Evolutionary conservation across 257 asterid genomes (phyloP).

Genomic region (Verbena officinalis): DNA sequence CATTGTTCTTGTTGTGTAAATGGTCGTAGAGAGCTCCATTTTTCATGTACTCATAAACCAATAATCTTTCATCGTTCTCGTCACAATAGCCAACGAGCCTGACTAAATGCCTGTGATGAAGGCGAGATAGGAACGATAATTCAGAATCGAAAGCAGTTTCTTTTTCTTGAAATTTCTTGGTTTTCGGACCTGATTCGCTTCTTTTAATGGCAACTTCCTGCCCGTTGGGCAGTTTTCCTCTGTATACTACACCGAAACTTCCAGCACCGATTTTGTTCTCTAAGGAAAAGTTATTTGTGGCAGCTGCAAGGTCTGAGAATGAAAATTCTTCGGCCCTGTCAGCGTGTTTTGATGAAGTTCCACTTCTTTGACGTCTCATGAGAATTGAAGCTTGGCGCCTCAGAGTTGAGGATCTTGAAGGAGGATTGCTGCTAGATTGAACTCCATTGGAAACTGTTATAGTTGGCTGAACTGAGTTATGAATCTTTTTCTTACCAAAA

Average conservation of each 20-base stretch:
- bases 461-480: slow-evolving; percentile 90
- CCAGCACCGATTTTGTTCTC: slow-evolving; percentile 91
- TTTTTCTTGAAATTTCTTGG: slow-evolving; percentile 85
- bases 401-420: slow-evolving; percentile 83
- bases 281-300: slow-evolving; percentile 62
- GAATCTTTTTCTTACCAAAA: slow-evolving; percentile 85
- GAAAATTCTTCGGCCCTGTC: slow-evolving; percentile 84
- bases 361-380: slow-evolving; percentile 92
- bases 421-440: slow-evolving; percentile 59
- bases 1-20: slow-evolving; percentile 66
- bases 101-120: slow-evolving; percentile 94
- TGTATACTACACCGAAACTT: slow-evolving; percentile 85
- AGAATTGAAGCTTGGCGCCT: slow-evolving; percentile 78
- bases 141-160: slow-evolving; percentile 90
- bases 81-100: slow-evolving; percentile 84
- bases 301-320: slow-evolving; percentile 65
- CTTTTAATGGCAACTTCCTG: slow-evolving; percentile 91
- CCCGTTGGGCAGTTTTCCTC: slow-evolving; percentile 71
- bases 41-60: slow-evolving; percentile 92
- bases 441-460: slow-evolving; percentile 43
- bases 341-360: slow-evolving; percentile 76
- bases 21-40: slow-evolving; percentile 93
- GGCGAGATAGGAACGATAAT: slow-evolving; percentile 70
- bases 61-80: slow-evolving; percentile 74
- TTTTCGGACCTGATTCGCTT: slow-evolving; percentile 64